phyloP scores from a whole-genome alignment of 2,329 filamentous ascomycete genomes.

The Chrysoporthe deuterocubensis region DNA sequence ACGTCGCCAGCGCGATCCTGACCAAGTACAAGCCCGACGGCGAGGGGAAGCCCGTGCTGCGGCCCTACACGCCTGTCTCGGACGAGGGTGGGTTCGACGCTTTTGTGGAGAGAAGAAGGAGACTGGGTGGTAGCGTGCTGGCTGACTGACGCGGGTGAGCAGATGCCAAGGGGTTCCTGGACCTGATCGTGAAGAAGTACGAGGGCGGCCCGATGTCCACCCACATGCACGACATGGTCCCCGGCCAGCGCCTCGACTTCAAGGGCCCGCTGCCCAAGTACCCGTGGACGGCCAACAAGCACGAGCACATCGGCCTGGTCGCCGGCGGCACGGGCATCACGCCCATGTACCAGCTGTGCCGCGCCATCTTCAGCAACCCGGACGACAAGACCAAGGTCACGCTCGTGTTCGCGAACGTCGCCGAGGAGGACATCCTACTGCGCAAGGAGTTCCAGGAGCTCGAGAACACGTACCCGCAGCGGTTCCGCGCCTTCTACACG shows the following conservation, averaged over 20 bases:
- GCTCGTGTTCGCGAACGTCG: slow-evolving; percentile 88
- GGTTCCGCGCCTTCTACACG: slow-evolving; percentile 94
- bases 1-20: slow-evolving; percentile 83
- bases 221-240: slow-evolving; percentile 81
- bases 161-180: slow-evolving; percentile 80
- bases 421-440: slow-evolving; percentile 88
- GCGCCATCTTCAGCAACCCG: slow-evolving; percentile 93
- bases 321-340: slow-evolving; percentile 98
- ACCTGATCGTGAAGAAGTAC: slow-evolving; percentile 92
- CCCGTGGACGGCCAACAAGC: slow-evolving; percentile 87
- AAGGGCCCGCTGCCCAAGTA: slow-evolving; percentile 98
- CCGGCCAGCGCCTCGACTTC: slow-evolving; percentile 83
- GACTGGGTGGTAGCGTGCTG: neutral
- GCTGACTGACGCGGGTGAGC: slow-evolving; percentile 13
- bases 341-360: slow-evolving; percentile 94
- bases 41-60: slow-evolving; percentile 81
- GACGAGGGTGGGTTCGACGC: slow-evolving; percentile 68
- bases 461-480: slow-evolving; percentile 93
- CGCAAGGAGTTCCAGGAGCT: slow-evolving; percentile 83
- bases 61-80: slow-evolving; percentile 90
- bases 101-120: slow-evolving; percentile 16
- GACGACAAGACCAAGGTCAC: slow-evolving; percentile 98
- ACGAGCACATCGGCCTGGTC: slow-evolving; percentile 83
- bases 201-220: slow-evolving; percentile 88
- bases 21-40: slow-evolving; percentile 89